Evolutionary conservation across 129 eudicot genomes (phyloP).

Genomic region (Artemisia annua): DNA sequence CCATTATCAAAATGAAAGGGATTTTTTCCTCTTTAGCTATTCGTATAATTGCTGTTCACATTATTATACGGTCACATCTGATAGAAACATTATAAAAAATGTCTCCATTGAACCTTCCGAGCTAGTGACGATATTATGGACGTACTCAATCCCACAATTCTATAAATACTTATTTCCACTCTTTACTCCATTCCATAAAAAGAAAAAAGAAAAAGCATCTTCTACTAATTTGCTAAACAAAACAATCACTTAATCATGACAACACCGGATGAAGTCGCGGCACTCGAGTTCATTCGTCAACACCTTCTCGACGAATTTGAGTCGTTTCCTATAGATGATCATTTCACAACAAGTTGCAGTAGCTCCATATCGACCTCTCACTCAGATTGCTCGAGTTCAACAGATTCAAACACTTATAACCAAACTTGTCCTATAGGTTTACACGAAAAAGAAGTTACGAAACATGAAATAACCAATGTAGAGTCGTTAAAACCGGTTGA

Average conservation of each 20-base stretch:
- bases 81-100: too few relatives aligned
- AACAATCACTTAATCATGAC: constrained; percentile 24
- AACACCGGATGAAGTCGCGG: constrained; percentile 35
- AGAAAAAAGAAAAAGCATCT: too few relatives aligned
- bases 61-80: too few relatives aligned
- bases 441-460: constrained; percentile 4
- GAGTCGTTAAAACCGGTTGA: constrained; percentile 22
- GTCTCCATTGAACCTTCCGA: too few relatives aligned
- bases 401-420: neutral
- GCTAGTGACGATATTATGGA: too few relatives aligned
- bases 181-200: too few relatives aligned
- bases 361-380: constrained; percentile 21
- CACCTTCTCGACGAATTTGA: constrained; percentile 60
- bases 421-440: neutral
- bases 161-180: too few relatives aligned
- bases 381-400: constrained; percentile 24
- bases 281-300: constrained; percentile 47
- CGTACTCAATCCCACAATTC: too few relatives aligned
- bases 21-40: too few relatives aligned
- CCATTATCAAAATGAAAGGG: too few relatives aligned
- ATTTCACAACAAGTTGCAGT: neutral
- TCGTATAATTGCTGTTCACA: too few relatives aligned
- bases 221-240: neutral
- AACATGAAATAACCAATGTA: constrained; percentile 11
- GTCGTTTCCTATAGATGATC: constrained; percentile 21